Evolutionary conservation across 441 rosid genomes (phyloP).

Genomic region (Populus hybrid): DNA sequence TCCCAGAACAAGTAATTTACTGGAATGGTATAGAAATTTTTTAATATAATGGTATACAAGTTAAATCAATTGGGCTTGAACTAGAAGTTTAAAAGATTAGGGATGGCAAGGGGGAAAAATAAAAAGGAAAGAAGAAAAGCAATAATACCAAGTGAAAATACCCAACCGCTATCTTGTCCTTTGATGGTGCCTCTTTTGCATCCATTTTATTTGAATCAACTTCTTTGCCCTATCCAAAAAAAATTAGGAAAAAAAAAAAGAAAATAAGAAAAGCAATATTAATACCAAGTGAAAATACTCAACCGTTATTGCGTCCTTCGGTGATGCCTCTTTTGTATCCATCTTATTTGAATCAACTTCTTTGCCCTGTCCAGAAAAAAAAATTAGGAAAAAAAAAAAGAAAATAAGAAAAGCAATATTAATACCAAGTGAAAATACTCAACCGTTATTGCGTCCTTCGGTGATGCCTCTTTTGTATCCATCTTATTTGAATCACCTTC

Average conservation of each 20-base stretch:
- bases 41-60: not conserved
- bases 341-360: not conserved
- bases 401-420: no score
- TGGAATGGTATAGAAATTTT: not conserved
- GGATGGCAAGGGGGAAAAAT: not conserved
- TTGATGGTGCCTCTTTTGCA: not conserved
- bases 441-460: no score
- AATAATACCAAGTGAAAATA: not conserved
- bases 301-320: not conserved
- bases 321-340: not conserved
- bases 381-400: no score
- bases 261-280: no score
- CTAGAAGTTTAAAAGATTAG: not conserved
- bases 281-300: rapidly evolving
- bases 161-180: rapidly evolving
- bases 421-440: no score
- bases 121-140: not conserved
- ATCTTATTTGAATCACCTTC: no score
- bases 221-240: not conserved
- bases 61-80: not conserved
- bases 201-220: no score
- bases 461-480: no score
- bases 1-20: not conserved
- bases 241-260: no score
- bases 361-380: no score